Evolutionary conservation across 2,329 filamentous ascomycete genomes (phyloP).

Genomic region (Cladophialophora chaetospira): DNA sequence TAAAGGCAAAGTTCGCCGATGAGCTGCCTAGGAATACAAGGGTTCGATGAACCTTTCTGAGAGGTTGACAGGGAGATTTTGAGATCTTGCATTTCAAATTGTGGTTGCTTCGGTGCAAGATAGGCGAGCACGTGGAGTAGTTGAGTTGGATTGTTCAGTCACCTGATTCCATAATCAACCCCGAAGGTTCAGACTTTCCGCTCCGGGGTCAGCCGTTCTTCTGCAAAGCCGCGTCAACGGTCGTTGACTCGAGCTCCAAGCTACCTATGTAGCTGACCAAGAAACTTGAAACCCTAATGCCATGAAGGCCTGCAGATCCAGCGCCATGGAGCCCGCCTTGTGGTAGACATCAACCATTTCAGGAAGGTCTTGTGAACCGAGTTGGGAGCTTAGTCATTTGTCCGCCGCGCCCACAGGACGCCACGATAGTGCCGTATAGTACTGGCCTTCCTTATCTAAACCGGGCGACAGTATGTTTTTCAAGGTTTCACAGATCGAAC

Average conservation of each 20-base stretch:
- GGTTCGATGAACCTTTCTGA: not conserved
- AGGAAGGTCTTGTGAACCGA: no score
- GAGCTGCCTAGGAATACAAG: not conserved
- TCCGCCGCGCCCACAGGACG: no score
- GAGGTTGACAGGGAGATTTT: not conserved
- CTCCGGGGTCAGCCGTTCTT: not conserved
- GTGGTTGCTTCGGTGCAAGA: not conserved
- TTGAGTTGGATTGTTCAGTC: no score
- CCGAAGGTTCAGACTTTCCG: not conserved
- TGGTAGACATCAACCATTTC: no score
- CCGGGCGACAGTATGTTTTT: no score
- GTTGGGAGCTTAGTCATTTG: no score
- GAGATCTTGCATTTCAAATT: not conserved
- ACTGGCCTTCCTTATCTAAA: no score
- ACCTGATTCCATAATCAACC: slow-evolving; percentile 5
- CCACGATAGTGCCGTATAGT: not conserved
- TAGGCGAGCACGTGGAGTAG: not conserved
- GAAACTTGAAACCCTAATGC: not conserved
- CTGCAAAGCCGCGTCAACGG: not conserved
- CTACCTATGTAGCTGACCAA: not conserved
- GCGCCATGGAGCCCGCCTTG: no score
- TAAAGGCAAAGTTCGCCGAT: not conserved
- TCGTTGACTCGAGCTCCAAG: not conserved
- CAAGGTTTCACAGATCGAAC: slow-evolving; percentile 3
- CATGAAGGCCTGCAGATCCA: no score